Base-by-base conservation (phyloP, 2,329 filamentous ascomycete genomes). In the Colletotrichum musae region DNA sequence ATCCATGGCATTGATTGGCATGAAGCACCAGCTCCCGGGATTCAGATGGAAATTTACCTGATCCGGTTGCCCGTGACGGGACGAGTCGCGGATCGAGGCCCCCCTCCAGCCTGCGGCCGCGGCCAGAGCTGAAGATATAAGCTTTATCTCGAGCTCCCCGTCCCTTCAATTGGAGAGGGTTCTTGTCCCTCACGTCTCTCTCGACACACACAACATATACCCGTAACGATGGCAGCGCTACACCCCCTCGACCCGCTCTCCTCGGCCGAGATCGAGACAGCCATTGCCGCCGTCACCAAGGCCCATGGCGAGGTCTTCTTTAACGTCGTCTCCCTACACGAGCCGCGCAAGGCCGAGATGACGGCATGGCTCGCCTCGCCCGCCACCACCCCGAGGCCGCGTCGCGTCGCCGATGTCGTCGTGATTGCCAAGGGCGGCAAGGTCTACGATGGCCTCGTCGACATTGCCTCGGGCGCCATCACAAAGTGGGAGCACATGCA, bases 281-380 rank as follows among this genome's bases (percentile, higher is more conserved):
- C 90, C 6, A 91, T 94, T 58, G 82, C 87, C 1, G 83, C 93
- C 39, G 86, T 97, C 72, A 90, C 89, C 70, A 89, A 91, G 74
- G 86, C 92, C 68, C 86, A 97, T 78, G 85, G 89, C 66, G 85
- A 91, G 57, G 86, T 97, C 68, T 90, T 91, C 80, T 97, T 95
- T 88, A 96, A 97, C 83, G 93, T 94, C 2, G 91, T 97, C 64
- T 93, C 93, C 2, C 84, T 97, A 32, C 91, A 91, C 75, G 94
- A 97, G 84, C 94, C 94, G 57, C 92, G 92, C 72, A 97, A 97
- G 85, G 89, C 87, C 53, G 90, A 94, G 74, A 94, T 97, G 93
- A 85, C 91, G 77, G 88, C 87, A 69, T 97, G 94, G 94, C 81
- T 97, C 13, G 89, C 87, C 57, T 85, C 90, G 67, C 89, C 92